These are phyloP conservation scores for Mrakia hoshinonis DNA, from an alignment of 768 basidiomycete species.

Conservation along the genomic window DNA sequence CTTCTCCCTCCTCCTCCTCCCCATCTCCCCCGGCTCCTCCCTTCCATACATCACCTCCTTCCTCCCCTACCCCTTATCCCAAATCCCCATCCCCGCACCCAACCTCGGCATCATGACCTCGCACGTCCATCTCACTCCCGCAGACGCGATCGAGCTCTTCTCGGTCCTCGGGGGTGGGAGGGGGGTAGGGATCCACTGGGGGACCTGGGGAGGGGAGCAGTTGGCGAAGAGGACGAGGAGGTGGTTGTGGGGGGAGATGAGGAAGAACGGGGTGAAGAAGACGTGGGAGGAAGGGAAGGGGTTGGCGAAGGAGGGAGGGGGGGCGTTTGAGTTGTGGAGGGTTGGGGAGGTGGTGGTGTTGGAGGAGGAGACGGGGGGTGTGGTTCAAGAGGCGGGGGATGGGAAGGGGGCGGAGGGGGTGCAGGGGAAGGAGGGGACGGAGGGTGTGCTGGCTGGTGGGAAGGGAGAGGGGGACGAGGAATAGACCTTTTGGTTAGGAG, in stretches of 20 bases:
- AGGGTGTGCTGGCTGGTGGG: neutral
- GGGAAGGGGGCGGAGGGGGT: neutral
- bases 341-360: conserved; percentile 6
- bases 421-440: neutral
- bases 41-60: conserved; percentile 26
- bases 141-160: conserved; percentile 19
- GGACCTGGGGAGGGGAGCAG: conserved; percentile 16
- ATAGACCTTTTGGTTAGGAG: too few relatives aligned
- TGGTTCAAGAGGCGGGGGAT: neutral
- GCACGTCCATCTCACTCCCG: conserved; percentile 22
- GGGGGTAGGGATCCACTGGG: conserved; percentile 27
- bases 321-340: conserved; percentile 7
- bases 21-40: conserved; percentile 27
- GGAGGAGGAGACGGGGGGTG: neutral
- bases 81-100: conserved; percentile 6
- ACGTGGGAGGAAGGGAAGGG: neutral
- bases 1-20: conserved; percentile 26
- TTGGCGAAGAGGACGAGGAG: conserved; percentile 5
- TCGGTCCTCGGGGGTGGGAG: conserved; percentile 12
- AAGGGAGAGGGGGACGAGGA: too few relatives aligned
- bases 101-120: conserved; percentile 27
- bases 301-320: neutral
- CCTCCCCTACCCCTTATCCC: conserved; percentile 25
- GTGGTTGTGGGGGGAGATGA: conserved; percentile 19
- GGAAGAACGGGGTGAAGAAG: neutral